A percentile compares a stretch with the other conserved stretches of the same genome.
These are phyloP conservation scores for Corymbia calophylla DNA, from an alignment of 441 rosid genomes.

Conservation along the genomic window DNA sequence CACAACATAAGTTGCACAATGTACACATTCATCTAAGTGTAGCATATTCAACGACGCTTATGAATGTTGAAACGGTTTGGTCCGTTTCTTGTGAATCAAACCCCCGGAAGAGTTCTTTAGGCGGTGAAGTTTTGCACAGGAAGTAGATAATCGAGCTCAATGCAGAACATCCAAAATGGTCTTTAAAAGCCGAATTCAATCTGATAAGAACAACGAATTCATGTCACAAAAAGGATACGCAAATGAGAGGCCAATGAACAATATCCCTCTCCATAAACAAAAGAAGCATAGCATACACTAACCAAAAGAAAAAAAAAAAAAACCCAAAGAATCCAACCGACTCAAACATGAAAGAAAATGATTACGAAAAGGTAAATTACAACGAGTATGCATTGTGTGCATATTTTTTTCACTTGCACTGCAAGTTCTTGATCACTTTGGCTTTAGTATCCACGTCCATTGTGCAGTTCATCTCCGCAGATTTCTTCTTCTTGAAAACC, in stretches of 20 bases:
- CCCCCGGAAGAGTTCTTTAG: neutral
- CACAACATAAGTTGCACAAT: neutral
- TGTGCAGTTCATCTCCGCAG: constrained; percentile 8
- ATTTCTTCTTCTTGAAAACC: constrained; percentile 8
- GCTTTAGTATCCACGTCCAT: constrained; percentile 1
- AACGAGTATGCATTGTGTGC: neutral
- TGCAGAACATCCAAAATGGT: neutral
- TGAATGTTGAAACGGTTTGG: neutral
- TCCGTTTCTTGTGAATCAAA: neutral
- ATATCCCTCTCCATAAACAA: neutral
- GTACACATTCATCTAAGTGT: neutral
- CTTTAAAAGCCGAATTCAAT: neutral
- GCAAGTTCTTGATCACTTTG: neutral
- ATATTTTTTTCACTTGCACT: constrained; percentile 1
- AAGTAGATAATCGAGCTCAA: neutral
- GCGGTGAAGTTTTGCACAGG: neutral
- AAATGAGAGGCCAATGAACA: neutral
- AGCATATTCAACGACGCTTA: neutral
- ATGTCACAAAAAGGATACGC: neutral
- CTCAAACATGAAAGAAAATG: neutral
- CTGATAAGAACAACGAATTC: neutral
- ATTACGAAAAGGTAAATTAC: neutral
- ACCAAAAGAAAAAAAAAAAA: neutral
- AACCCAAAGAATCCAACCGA: neutral
- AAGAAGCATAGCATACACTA: neutral